These are phyloP conservation scores for Calamus simplicifolius DNA, from an alignment of 176 grass and related monocot genomes.

Conservation along the genomic window DNA sequence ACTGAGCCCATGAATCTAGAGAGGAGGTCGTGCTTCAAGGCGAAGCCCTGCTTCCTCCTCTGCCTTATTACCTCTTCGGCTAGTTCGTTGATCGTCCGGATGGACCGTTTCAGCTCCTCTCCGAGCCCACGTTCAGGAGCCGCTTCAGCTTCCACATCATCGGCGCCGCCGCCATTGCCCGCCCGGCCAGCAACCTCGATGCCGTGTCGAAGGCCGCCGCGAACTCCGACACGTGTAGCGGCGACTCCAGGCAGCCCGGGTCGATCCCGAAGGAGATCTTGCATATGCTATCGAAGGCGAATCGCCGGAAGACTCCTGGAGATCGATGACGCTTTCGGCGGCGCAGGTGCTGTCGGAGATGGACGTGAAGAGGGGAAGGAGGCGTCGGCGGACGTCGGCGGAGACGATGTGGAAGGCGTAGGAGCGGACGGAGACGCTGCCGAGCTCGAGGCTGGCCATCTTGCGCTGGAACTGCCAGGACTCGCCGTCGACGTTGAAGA, in stretches of 20 bases:
- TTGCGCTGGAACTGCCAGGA: slow-evolving; percentile 76
- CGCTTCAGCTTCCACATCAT: slow-evolving; percentile 55
- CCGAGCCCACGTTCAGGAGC: slow-evolving; percentile 45
- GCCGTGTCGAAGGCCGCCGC: slow-evolving; percentile 57
- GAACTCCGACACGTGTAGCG: slow-evolving; percentile 42
- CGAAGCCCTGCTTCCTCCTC: slow-evolving; percentile 41
- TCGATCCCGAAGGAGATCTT: slow-evolving; percentile 76
- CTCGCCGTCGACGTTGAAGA: slow-evolving; percentile 80
- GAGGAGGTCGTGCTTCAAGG: slow-evolving; percentile 48
- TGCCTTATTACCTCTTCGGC: slow-evolving; percentile 49
- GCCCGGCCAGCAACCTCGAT: slow-evolving; percentile 36
- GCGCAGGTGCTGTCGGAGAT: slow-evolving; percentile 8
- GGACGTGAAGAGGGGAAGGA: slow-evolving; percentile 39
- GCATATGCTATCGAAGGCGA: slow-evolving; percentile 82
- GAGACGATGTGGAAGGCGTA: slow-evolving; percentile 51
- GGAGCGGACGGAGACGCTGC: slow-evolving; percentile 54
- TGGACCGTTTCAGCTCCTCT: slow-evolving; percentile 49
- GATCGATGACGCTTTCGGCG: slow-evolving; percentile 23
- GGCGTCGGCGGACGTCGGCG: slow-evolving; percentile 24
- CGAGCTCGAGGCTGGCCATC: slow-evolving; percentile 84
- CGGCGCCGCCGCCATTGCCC: slow-evolving; percentile 30
- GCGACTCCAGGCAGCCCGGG: slow-evolving; percentile 35
- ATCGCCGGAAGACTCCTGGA: slow-evolving; percentile 77
- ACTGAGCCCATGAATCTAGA: slow-evolving; percentile 58
- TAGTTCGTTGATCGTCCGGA: slow-evolving; percentile 37